These are phyloP conservation scores for Hemisphaericaspora xylanilytica DNA, from an alignment of 1,139 yeast genomes.

Conservation along the genomic window DNA sequence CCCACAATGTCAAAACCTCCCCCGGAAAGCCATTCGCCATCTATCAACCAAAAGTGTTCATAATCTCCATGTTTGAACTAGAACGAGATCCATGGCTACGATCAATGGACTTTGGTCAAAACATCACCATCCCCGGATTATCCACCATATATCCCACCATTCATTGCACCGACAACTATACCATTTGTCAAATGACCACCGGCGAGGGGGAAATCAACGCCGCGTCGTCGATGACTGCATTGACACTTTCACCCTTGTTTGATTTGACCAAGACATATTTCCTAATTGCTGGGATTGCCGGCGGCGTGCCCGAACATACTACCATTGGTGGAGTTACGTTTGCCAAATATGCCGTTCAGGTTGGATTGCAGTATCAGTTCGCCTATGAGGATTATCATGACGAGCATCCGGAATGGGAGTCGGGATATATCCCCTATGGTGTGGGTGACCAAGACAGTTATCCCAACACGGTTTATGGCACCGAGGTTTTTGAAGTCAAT, in stretches of 20 bases:
- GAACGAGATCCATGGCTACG: constrained; percentile 58
- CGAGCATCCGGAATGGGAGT: constrained; percentile 54
- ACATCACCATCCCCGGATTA: constrained; percentile 60
- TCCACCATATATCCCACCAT: constrained; percentile 59
- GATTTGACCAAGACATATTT: constrained; percentile 61
- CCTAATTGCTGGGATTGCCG: constrained; percentile 66
- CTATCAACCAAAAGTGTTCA: constrained; percentile 50
- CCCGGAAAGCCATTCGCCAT: constrained; percentile 28
- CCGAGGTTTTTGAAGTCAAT: constrained; percentile 65
- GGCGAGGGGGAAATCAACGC: constrained; percentile 74
- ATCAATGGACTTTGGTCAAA: constrained; percentile 45
- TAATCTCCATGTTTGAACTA: constrained; percentile 55
- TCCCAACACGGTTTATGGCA: constrained; percentile 59
- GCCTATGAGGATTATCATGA: constrained; percentile 44
- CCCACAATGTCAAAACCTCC: constrained; percentile 23
- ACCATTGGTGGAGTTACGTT: constrained; percentile 58
- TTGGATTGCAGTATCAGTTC: constrained; percentile 58
- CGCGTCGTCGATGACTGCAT: constrained; percentile 56
- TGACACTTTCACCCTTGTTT: constrained; percentile 52
- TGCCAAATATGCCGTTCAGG: constrained; percentile 63
- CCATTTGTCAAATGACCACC: constrained; percentile 60
- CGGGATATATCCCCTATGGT: constrained; percentile 61
- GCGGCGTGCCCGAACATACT: constrained; percentile 53
- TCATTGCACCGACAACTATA: constrained; percentile 53
- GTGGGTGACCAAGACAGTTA: constrained; percentile 48